Evolutionary conservation across 2,329 filamentous ascomycete genomes (phyloP).

Genomic region (Diaporthe aspalathi): DNA sequence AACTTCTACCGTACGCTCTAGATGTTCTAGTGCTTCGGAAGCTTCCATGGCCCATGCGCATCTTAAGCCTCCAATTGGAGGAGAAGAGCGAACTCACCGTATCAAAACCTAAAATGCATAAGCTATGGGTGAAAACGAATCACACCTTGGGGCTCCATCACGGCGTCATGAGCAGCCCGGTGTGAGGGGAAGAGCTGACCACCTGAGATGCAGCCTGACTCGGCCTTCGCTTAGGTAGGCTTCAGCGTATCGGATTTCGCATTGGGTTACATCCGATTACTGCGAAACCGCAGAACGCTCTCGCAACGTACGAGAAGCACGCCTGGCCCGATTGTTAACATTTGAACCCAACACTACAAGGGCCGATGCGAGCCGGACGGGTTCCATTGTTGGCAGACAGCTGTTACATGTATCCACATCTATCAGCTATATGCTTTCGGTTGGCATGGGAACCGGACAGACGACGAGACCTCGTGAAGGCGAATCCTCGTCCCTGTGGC

Average conservation of each 20-base stretch:
- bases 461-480: neutral
- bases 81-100: neutral
- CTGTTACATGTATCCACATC: neutral
- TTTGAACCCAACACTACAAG: neutral
- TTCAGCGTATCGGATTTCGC: neutral
- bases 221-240: neutral
- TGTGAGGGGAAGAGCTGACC: neutral
- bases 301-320: neutral
- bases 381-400: neutral
- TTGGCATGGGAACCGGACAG: neutral
- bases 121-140: conserved; percentile 3
- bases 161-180: conserved; percentile 6
- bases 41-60: conserved; percentile 8
- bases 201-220: conserved; percentile 10
- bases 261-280: conserved; percentile 16
- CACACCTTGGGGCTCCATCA: neutral
- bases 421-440: neutral
- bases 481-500: neutral
- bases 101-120: conserved; percentile 8
- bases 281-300: neutral
- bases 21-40: conserved; percentile 18
- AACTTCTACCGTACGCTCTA: conserved; percentile 16
- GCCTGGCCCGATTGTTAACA: too few relatives aligned
- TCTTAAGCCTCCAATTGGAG: neutral
- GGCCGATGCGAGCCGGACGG: neutral